phyloP scores from a whole-genome alignment of 345 rosid genomes.

The Lepidium didymum region DNA sequence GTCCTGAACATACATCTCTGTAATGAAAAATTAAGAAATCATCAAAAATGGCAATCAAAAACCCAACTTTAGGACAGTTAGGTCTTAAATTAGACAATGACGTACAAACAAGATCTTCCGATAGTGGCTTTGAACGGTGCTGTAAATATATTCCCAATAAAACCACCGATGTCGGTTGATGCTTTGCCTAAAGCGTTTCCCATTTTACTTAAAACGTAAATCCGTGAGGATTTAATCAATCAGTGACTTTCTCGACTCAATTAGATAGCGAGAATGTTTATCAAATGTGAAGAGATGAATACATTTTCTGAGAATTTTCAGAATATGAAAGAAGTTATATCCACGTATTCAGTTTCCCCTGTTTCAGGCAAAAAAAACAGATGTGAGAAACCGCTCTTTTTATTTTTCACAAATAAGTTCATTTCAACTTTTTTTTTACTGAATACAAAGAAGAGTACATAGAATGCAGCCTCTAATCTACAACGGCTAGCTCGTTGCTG shows the following conservation, averaged over 20 bases:
- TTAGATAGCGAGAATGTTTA: background rate
- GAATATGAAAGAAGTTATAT: background rate
- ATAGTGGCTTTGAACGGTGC: constrained; percentile 61
- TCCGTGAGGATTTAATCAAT: background rate
- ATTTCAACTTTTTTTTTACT: no score
- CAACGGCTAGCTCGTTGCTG: no score
- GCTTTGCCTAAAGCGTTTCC: constrained; percentile 51
- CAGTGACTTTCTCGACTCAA: background rate
- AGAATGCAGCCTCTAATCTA: no score
- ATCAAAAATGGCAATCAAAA: background rate
- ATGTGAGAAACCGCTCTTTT: background rate
- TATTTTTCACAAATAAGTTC: no score
- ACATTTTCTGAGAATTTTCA: background rate
- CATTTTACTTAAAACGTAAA: constrained; percentile 13
- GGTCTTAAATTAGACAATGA: constrained; percentile 2
- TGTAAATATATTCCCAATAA: constrained; percentile 42
- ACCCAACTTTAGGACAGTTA: background rate
- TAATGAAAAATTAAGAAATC: background rate
- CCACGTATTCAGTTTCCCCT: background rate
- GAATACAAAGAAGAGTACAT: no score
- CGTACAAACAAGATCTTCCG: constrained; percentile 44
- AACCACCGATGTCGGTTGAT: constrained; percentile 44
- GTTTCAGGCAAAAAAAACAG: background rate
- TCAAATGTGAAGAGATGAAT: background rate
- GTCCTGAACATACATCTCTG: constrained; percentile 64